Percentiles rank a stretch among this genome's conserved stretches.
Evolutionary conservation across 371 early-diverging fungal genomes (phyloP).

Genomic region (Syncephalastrum monosporum): DNA sequence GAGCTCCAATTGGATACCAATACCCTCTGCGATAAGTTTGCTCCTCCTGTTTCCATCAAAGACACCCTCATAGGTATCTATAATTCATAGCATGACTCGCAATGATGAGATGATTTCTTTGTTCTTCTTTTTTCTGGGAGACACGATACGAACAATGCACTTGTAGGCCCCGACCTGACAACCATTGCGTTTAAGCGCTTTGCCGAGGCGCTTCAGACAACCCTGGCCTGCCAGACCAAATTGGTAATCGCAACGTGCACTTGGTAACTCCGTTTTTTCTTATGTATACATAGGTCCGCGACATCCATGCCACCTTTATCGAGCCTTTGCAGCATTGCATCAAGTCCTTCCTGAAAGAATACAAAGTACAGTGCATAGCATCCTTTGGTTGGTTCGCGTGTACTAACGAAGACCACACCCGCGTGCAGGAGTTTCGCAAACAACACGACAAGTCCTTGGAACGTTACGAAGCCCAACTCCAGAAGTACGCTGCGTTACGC

Average conservation of each 20-base stretch:
- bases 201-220: slow-evolving; percentile 46
- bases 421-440: slow-evolving; percentile 45
- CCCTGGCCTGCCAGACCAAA: slow-evolving; percentile 50
- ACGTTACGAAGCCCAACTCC: slow-evolving; percentile 61
- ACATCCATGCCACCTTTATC: slow-evolving; percentile 50
- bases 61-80: background rate
- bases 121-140: no score
- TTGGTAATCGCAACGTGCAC: slow-evolving; percentile 29
- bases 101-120: no score
- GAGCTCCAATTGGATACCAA: slow-evolving; percentile 29
- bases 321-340: slow-evolving; percentile 58
- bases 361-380: slow-evolving; percentile 32
- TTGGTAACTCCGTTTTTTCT: background rate
- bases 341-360: slow-evolving; percentile 59
- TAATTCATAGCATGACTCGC: no score
- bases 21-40: background rate
- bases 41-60: no score
- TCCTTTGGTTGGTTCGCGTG: background rate
- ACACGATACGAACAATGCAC: background rate
- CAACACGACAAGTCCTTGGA: slow-evolving; percentile 57
- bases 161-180: slow-evolving; percentile 28
- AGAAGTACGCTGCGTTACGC: slow-evolving; percentile 52
- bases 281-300: slow-evolving; percentile 33
- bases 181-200: slow-evolving; percentile 33
- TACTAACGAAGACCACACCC: background rate